A percentile compares a stretch with the other conserved stretches of the same genome.
Conservation (phyloP, 2,329 filamentous ascomycete genomes). For the Hymenoscyphus repandus region DNA sequence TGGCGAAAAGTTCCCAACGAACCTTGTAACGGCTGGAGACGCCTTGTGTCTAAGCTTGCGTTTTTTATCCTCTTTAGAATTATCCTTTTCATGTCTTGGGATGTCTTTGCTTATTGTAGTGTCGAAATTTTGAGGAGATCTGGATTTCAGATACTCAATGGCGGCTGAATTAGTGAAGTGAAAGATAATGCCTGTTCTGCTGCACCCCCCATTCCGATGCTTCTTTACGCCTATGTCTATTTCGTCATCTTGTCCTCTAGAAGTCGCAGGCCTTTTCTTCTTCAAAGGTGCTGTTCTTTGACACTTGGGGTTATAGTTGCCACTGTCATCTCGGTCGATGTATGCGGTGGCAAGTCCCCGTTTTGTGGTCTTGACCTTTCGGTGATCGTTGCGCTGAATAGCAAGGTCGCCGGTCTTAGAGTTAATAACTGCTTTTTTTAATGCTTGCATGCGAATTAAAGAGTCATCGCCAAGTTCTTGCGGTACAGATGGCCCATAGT, state of each 20-base stretch:
- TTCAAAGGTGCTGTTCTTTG: neutral
- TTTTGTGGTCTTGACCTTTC: neutral
- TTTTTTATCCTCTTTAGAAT: constrained; percentile 1
- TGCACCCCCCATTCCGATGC: neutral
- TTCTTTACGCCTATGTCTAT: neutral
- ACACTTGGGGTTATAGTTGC: constrained; percentile 24
- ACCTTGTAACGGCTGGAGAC: neutral
- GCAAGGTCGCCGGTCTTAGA: constrained; percentile 2
- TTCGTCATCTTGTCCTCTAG: neutral
- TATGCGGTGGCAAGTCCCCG: constrained; percentile 10
- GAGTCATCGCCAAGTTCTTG: too few relatives aligned
- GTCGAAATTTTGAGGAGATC: constrained; percentile 4
- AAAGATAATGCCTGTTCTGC: constrained; percentile 13
- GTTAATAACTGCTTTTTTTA: neutral
- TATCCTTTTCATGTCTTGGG: constrained; percentile 2
- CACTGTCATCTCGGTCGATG: constrained; percentile 26
- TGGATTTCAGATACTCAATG: constrained; percentile 15
- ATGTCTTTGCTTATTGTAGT: constrained; percentile 1
- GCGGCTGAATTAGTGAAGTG: constrained; percentile 12
- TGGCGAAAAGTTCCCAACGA: neutral
- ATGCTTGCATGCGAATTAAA: neutral
- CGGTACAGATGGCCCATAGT: too few relatives aligned
- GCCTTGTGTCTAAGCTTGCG: neutral
- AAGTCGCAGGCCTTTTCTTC: constrained; percentile 1
- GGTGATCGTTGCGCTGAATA: constrained; percentile 13